phyloP scores from a whole-genome alignment of 306 rosid genomes.

The Datisca glomerata region DNA sequence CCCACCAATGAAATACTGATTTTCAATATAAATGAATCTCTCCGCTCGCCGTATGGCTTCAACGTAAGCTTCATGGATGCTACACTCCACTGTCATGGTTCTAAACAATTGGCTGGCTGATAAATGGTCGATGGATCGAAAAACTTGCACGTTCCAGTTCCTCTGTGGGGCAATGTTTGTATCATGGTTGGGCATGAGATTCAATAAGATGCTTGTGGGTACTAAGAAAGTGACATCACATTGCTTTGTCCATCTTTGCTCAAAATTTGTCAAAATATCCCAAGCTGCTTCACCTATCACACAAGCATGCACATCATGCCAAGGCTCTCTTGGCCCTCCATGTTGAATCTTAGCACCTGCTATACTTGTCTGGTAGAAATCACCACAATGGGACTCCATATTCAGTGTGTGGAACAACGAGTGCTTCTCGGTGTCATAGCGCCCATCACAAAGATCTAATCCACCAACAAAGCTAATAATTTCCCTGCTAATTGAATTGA shows the following conservation, averaged over 20 bases:
- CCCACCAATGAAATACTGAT: constrained; percentile 90
- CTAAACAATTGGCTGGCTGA: constrained; percentile 57
- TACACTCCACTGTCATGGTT: constrained; percentile 58
- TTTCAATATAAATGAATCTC: constrained; percentile 80
- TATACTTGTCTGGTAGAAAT: constrained; percentile 75
- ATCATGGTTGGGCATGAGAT: constrained; percentile 25
- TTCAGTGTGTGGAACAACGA: constrained; percentile 59
- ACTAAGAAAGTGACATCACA: constrained; percentile 55
- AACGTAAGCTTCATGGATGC: constrained; percentile 83
- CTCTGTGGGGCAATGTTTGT: constrained; percentile 24
- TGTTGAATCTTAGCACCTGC: constrained; percentile 52
- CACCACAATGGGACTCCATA: constrained; percentile 39
- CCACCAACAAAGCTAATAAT: constrained; percentile 84
- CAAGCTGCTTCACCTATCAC: constrained; percentile 75
- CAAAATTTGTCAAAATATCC: constrained; percentile 79
- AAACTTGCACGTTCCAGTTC: constrained; percentile 82
- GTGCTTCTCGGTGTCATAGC: constrained; percentile 80
- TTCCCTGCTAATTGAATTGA: constrained; percentile 37
- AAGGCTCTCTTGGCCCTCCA: constrained; percentile 96
- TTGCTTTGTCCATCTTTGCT: constrained; percentile 87
- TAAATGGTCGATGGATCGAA: constrained; percentile 68
- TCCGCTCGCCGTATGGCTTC: constrained; percentile 83
- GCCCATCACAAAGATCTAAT: constrained; percentile 74
- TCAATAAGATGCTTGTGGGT: constrained; percentile 35
- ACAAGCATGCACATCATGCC: constrained; percentile 98